Conservation (phyloP, 2,329 filamentous ascomycete genomes). For the Phoma sp. region DNA sequence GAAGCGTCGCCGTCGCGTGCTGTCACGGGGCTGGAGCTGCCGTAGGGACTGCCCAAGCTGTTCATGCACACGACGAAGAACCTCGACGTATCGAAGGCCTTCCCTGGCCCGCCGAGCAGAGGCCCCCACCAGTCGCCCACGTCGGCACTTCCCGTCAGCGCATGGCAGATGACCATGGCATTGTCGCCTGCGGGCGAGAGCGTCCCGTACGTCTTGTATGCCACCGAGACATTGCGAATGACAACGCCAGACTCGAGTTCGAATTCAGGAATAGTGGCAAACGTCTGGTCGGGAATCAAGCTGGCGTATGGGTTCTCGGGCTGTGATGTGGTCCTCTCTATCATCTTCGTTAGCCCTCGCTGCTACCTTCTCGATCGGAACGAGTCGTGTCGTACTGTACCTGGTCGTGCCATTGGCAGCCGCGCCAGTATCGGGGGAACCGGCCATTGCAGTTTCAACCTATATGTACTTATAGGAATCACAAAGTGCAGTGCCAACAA, state of each 20-base stretch:
- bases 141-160: constrained; percentile 83
- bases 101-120: constrained; percentile 75
- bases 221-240: constrained; percentile 74
- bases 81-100: constrained; percentile 79
- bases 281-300: constrained; percentile 86
- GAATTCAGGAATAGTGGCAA: constrained; percentile 86
- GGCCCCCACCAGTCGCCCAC: constrained; percentile 90
- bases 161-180: constrained; percentile 76
- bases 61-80: constrained; percentile 91
- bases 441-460: constrained; percentile 24
- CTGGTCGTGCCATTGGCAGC: constrained; percentile 31
- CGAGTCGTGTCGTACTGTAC: constrained; percentile 27
- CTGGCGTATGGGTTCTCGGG: constrained; percentile 89
- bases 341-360: background rate
- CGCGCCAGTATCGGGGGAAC: constrained; percentile 11
- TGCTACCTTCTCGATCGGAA: background rate
- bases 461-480: constrained; percentile 8
- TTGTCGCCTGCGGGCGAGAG: constrained; percentile 65
- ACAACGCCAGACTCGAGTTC: constrained; percentile 90
- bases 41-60: constrained; percentile 83
- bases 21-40: constrained; percentile 86
- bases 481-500: constrained; percentile 17
- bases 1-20: constrained; percentile 78
- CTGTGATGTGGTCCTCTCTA: constrained; percentile 60
- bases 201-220: constrained; percentile 67